Base-by-base conservation (phyloP, 208 protist genomes). In the Angomonas ambiguus region DNA sequence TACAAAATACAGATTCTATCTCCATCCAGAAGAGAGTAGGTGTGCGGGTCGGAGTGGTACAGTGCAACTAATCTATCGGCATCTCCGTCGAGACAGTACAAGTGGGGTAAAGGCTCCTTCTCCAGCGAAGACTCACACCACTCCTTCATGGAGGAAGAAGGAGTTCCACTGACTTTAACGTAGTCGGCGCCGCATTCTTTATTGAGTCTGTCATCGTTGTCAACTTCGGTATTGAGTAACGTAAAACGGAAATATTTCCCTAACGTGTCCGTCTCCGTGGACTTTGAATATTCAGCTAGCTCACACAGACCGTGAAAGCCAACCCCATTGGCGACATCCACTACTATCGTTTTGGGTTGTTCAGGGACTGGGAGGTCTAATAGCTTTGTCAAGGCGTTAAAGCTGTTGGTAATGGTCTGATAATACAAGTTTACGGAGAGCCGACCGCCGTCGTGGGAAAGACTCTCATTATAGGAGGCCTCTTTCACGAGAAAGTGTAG, bases 71-170 rank as follows among this genome's bases (percentile, higher is more conserved):
- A 49, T 18, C 97, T 82, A 58, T 98, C 97, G 1, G 91, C 93
- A 77, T 98, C 97, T 28, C 97, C 97, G 62, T 98, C 97, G 24
- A 98, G 62, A 13, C 83, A 88, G 58, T 95, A 96, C 61, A 81
- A 96, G 48, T 93, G 90, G 1, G 73, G 45, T 25, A 25, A 16
- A 18, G 34, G 53, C 55, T 13, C 62, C 53, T 35, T 10, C 11
- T 16, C 48, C 1, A 67, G 20, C n/a, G n/a, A n/a, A n/a, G n/a
- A n/a, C 0, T 60, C 56, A 31, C 27, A n/a, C 53, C 30, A 6
- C 53, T 22, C 27, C 13, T 31, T 69, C 80, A 91, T 88, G 16
- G 22, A 67, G 0, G 51, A 57, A 10, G 85, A 90, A 0, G 77
- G 79, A 3, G 0, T 71, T 79, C 77, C 51, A 45, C 64, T 51